Evolutionary conservation across 2,329 filamentous ascomycete genomes (phyloP), one percentile per base, ranked within the genome.

Genomic region (Cucurbitaria berberidis): DNA sequence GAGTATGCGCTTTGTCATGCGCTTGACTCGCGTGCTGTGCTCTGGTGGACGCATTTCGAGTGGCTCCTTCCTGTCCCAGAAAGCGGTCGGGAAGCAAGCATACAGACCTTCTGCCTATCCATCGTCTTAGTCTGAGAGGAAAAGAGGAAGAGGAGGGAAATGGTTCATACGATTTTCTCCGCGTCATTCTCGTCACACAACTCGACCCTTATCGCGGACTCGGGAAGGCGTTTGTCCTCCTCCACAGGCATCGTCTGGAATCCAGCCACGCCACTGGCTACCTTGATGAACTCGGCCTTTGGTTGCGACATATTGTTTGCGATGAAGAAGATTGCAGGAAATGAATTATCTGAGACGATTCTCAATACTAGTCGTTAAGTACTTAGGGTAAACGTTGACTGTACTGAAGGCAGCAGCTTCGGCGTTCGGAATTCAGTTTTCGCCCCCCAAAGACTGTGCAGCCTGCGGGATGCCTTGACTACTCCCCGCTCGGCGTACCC

Each of bases 21-120:
- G 64, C 9, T 50, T 40, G 2, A 55, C 8, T 18, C 69, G 67
- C 8, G 52, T 55, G 22, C 24, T 45, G 3, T 58, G 27, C 0
- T 46, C 19, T 0, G 60, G 19, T 1, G 63, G 62, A 2, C 67
- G 66, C 0, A 64, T 45, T 0, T 53, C 53, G 0, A 22, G 49
- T 0, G 69, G 70, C 8, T 74, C 69, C 44, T 53, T 69, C 13
- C 38, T 55, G 1, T 50, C 50, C 60, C 66, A 73, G 26, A 52
- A 68, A 1, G 21, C 32, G 18, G 57, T 51, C 3, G 62, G 55
- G 38, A 71, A 73, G 43, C 47, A 53, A 10, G 48, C 24, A 56
- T 72, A 72, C n/a, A 73, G 38, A 2, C 62, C 63, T 55, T 67
- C 56, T n/a, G 66, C 68, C 70, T 72, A 11, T 21, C 34, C 5